These are phyloP conservation scores for Didymella keratinophila DNA, from an alignment of 2,329 filamentous ascomycete species.

Conservation along the genomic window DNA sequence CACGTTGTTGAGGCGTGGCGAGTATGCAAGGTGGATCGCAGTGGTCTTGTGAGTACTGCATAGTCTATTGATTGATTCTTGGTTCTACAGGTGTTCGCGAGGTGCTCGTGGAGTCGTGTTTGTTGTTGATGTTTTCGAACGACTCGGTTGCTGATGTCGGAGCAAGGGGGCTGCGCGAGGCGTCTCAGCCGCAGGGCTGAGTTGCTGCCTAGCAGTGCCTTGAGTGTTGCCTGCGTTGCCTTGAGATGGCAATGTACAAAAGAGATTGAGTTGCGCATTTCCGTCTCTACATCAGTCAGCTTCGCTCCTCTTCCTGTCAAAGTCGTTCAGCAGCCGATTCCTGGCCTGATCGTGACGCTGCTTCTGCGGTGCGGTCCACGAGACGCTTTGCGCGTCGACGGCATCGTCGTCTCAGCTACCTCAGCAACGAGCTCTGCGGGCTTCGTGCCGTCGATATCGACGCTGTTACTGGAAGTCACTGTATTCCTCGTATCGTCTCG, in stretches of 20 bases:
- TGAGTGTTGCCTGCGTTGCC: not conserved
- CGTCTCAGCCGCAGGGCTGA: not conserved
- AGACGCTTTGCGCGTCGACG: too few species aligned
- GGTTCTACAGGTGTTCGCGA: too few species aligned
- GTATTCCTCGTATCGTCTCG: too few species aligned
- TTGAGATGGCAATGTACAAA: not conserved
- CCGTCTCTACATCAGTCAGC: too few species aligned
- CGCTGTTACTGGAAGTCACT: too few species aligned
- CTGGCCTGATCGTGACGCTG: not conserved
- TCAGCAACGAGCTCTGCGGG: too few species aligned
- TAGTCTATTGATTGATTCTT: not conserved
- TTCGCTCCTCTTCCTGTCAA: not conserved
- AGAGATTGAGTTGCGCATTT: not conserved
- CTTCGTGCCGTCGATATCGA: not conserved
- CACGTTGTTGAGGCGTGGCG: constrained; percentile 16
- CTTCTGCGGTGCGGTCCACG: not conserved
- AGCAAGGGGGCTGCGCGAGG: not conserved
- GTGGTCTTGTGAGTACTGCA: not conserved
- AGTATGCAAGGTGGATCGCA: constrained; percentile 1
- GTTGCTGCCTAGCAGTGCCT: constrained; percentile 9
- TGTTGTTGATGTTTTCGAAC: not conserved
- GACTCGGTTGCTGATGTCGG: not conserved
- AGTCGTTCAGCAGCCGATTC: not conserved
- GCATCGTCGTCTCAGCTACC: too few species aligned
- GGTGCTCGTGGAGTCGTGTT: not conserved